Conservation (phyloP, 2,329 filamentous ascomycete genomes). For the Cercospora citrullina region DNA sequence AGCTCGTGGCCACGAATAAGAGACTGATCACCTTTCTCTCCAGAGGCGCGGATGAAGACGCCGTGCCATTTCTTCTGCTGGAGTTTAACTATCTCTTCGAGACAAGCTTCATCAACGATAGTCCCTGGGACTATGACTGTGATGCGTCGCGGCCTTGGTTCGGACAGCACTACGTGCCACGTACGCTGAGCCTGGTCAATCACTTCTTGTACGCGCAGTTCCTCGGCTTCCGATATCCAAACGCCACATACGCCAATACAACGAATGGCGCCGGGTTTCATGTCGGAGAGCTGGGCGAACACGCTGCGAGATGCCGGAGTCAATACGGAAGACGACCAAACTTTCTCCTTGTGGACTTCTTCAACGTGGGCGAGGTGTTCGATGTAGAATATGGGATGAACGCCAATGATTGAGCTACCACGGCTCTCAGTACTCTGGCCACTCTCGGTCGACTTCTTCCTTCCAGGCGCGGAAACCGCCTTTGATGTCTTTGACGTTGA, state of each 20-base stretch:
- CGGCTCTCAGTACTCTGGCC: slow-evolving; percentile 57
- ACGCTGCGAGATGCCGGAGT: slow-evolving; percentile 43
- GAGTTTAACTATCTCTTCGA: slow-evolving; percentile 48
- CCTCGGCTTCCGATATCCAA: slow-evolving; percentile 46
- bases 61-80: slow-evolving; percentile 43
- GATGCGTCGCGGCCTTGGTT: slow-evolving; percentile 44
- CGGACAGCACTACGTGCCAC: slow-evolving; percentile 41
- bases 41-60: slow-evolving; percentile 42
- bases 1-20: slow-evolving; percentile 45
- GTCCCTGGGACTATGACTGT: slow-evolving; percentile 39
- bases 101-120: slow-evolving; percentile 44
- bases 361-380: slow-evolving; percentile 34
- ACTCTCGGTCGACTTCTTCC: slow-evolving; percentile 60
- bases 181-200: slow-evolving; percentile 49
- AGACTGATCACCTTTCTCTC: slow-evolving; percentile 49
- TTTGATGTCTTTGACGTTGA: slow-evolving; percentile 68
- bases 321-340: slow-evolving; percentile 44
- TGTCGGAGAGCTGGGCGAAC: slow-evolving; percentile 47
- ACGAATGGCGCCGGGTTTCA: slow-evolving; percentile 46
- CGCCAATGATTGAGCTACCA: slow-evolving; percentile 27
- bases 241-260: slow-evolving; percentile 41
- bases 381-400: slow-evolving; percentile 35
- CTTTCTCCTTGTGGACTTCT: slow-evolving; percentile 46
- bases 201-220: slow-evolving; percentile 50
- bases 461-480: slow-evolving; percentile 76